Evolutionary conservation across 305 asterid species (phyloP).

Genomic region (Solanum chacoense): DNA sequence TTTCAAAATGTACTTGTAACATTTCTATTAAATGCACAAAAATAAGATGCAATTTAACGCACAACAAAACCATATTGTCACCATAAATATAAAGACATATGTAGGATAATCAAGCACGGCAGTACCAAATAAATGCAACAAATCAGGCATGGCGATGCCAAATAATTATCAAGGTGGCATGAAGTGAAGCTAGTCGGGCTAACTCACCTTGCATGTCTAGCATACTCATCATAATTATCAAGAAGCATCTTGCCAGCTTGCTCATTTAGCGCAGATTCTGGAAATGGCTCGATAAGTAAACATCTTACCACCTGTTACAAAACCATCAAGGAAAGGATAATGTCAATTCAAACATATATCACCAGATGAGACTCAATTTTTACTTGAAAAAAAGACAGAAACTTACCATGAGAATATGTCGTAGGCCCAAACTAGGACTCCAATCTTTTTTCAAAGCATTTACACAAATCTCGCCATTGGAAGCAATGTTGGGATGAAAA

Average conservation of each 20-base stretch:
- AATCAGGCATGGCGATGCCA: background rate
- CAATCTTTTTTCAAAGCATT: conserved; percentile 96
- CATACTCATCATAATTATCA: conserved; percentile 85
- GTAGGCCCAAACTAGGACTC: conserved; percentile 85
- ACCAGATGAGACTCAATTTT: background rate
- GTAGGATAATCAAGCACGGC: background rate
- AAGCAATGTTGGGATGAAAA: conserved; percentile 86
- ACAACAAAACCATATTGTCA: background rate
- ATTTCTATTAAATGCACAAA: background rate
- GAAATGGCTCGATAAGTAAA: conserved; percentile 93
- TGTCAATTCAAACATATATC: background rate
- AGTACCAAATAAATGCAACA: background rate
- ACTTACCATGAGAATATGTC: conserved; percentile 81
- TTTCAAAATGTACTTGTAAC: background rate
- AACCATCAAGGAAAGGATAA: background rate
- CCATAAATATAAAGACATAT: background rate
- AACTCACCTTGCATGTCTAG: conserved; percentile 76
- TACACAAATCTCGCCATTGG: conserved; percentile 86
- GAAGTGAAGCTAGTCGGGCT: background rate
- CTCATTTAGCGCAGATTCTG: conserved; percentile 95
- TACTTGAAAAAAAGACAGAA: background rate
- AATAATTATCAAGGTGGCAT: background rate
- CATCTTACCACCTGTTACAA: conserved; percentile 81
- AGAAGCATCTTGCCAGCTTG: conserved; percentile 98
- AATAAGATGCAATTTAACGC: background rate